Percentiles rank a stretch among this genome's conserved stretches.
Evolutionary conservation across 768 basidiomycete genomes (phyloP).

Genomic region (Lactarius quietus): DNA sequence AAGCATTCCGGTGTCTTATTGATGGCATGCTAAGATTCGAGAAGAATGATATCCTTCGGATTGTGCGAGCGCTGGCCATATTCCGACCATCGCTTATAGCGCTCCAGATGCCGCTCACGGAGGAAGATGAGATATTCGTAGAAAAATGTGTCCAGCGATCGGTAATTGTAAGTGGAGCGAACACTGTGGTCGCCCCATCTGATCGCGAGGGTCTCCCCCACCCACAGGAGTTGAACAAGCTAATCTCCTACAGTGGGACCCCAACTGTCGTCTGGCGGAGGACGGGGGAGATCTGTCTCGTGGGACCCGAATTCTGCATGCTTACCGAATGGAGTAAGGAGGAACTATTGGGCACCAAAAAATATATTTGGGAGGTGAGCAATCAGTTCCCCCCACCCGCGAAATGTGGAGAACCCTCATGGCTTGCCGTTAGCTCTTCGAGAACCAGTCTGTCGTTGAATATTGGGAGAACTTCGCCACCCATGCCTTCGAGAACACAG

Average conservation of each 20-base stretch:
- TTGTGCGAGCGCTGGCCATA: conserved; percentile 91
- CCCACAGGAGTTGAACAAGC: conserved; percentile 86
- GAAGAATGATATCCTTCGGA: conserved; percentile 91
- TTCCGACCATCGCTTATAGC: conserved; percentile 97
- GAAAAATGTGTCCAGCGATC: conserved; percentile 95
- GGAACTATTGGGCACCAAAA: conserved; percentile 61
- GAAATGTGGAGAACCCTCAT: conserved; percentile 9
- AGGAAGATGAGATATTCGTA: conserved; percentile 95
- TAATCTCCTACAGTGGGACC: conserved; percentile 95
- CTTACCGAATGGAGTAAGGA: conserved; percentile 88
- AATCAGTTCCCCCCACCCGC: neutral
- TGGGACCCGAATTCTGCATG: conserved; percentile 94
- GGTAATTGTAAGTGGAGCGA: conserved; percentile 58
- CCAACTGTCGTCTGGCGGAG: conserved; percentile 97
- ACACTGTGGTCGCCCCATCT: conserved; percentile 15
- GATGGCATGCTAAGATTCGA: conserved; percentile 61
- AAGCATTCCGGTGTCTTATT: neutral
- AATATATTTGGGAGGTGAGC: conserved; percentile 64
- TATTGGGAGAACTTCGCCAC: conserved; percentile 97
- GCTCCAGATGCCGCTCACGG: conserved; percentile 93
- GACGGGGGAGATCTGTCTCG: conserved; percentile 96
- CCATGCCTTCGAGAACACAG: conserved; percentile 97
- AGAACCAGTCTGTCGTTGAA: conserved; percentile 92
- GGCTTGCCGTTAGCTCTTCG: conserved; percentile 62
- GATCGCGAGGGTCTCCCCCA: conserved; percentile 3